Evolutionary conservation across 208 protist genomes (phyloP).

Genomic region (Phytomonas sp.): DNA sequence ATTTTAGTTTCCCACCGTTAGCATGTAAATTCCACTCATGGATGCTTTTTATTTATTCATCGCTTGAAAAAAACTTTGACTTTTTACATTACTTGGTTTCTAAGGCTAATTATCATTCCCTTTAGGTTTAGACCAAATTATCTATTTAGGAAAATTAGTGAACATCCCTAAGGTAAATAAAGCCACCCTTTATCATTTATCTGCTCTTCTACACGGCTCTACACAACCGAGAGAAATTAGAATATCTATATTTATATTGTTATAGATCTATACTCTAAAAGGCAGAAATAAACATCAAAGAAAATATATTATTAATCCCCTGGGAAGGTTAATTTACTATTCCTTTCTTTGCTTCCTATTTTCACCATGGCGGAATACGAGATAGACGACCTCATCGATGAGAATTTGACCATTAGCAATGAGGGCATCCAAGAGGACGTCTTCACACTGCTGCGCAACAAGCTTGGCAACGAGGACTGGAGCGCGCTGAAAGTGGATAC

Average conservation of each 20-base stretch:
- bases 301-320: no score
- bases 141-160: not conserved
- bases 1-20: not conserved
- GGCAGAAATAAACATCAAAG: no score
- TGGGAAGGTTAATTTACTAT: no score
- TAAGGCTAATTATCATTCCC: not conserved
- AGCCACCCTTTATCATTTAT: not conserved
- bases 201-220: not conserved
- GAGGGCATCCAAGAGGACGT: slow-evolving; percentile 81
- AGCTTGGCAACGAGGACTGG: slow-evolving; percentile 70
- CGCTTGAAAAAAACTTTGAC: not conserved
- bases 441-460: slow-evolving; percentile 37
- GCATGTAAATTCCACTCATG: not conserved
- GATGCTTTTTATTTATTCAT: not conserved
- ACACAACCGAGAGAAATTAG: not conserved
- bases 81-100: not conserved
- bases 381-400: slow-evolving; percentile 45
- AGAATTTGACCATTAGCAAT: slow-evolving; percentile 78
- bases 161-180: no score
- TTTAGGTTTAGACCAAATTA: not conserved
- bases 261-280: not conserved
- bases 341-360: not conserved
- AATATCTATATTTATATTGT: slow-evolving; percentile 4
- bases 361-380: slow-evolving; percentile 51
- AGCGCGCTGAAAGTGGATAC: slow-evolving; percentile 72